Conservation (phyloP, 345 rosid species). For the Passiflora organensis region DNA sequence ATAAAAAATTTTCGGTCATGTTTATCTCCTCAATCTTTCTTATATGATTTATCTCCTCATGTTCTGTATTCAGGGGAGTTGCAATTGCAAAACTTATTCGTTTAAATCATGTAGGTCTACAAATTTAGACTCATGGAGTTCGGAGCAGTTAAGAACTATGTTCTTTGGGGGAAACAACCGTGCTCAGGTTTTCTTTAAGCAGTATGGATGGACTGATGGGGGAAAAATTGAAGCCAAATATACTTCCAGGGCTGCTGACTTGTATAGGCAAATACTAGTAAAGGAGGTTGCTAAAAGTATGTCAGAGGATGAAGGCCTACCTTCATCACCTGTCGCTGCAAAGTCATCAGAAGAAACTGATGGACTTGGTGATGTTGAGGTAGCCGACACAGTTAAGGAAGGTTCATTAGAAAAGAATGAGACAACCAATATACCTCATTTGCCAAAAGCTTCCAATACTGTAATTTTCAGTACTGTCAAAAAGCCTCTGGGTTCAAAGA, state of each 20-base stretch:
- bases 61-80: too few relatives aligned
- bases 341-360: slow-evolving; percentile 49
- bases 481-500: slow-evolving; percentile 84
- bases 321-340: slow-evolving; percentile 62
- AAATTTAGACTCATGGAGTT: slow-evolving; percentile 87
- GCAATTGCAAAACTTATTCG: too few relatives aligned
- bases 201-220: slow-evolving; percentile 90
- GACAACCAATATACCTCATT: slow-evolving; percentile 38
- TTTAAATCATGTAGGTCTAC: slow-evolving; percentile 92
- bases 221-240: slow-evolving; percentile 93
- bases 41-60: too few relatives aligned
- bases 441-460: slow-evolving; percentile 52
- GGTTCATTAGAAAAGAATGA: slow-evolving; percentile 42
- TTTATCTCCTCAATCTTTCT: too few relatives aligned
- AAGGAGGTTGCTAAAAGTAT: slow-evolving; percentile 86
- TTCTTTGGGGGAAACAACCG: slow-evolving; percentile 84
- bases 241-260: slow-evolving; percentile 94
- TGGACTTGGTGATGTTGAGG: slow-evolving; percentile 49
- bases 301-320: slow-evolving; percentile 50
- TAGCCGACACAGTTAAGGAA: slow-evolving; percentile 45
- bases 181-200: slow-evolving; percentile 89
- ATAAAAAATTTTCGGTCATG: too few relatives aligned
- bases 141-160: slow-evolving; percentile 86
- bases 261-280: slow-evolving; percentile 70
- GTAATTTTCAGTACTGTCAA: slow-evolving; percentile 51